Evolutionary conservation across 768 basidiomycete species (phyloP).

Genomic region (Butyriboletus loyo): DNA sequence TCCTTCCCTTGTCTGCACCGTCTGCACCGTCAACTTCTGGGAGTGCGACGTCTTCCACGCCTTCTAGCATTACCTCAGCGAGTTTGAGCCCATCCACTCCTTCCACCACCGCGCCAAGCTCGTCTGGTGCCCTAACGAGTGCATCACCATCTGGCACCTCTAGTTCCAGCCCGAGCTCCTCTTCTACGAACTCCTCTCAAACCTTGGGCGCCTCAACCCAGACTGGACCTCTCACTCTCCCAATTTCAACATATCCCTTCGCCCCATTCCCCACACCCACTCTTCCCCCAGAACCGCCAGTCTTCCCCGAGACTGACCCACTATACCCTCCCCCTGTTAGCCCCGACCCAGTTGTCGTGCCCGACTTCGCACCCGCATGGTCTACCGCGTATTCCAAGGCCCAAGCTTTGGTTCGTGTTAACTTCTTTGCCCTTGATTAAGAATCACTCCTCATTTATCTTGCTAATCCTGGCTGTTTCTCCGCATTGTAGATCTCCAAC

Average conservation of each 20-base stretch:
- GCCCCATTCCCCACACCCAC: slow-evolving; percentile 61
- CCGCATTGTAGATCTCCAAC: slow-evolving; percentile 37
- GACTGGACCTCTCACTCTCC: slow-evolving; percentile 30
- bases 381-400: slow-evolving; percentile 57
- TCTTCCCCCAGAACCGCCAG: slow-evolving; percentile 47
- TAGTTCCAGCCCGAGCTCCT: slow-evolving; percentile 8
- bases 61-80: neutral
- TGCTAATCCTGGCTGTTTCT: neutral
- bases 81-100: slow-evolving; percentile 4
- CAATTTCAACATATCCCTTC: slow-evolving; percentile 46
- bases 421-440: neutral
- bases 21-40: neutral
- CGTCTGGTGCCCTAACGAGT: neutral
- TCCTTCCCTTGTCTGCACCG: neutral
- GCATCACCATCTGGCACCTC: neutral
- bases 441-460: neutral
- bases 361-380: slow-evolving; percentile 55
- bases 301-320: slow-evolving; percentile 56
- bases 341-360: slow-evolving; percentile 36
- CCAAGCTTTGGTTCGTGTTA: slow-evolving; percentile 43
- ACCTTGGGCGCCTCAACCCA: slow-evolving; percentile 11
- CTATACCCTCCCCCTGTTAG: slow-evolving; percentile 53
- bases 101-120: neutral
- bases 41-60: neutral
- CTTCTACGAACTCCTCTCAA: slow-evolving; percentile 5